A percentile compares a stretch with the other conserved stretches of the same genome.
Evolutionary conservation across 2,329 filamentous ascomycete genomes (phyloP).

Genomic region (Bipolaris gigantea): DNA sequence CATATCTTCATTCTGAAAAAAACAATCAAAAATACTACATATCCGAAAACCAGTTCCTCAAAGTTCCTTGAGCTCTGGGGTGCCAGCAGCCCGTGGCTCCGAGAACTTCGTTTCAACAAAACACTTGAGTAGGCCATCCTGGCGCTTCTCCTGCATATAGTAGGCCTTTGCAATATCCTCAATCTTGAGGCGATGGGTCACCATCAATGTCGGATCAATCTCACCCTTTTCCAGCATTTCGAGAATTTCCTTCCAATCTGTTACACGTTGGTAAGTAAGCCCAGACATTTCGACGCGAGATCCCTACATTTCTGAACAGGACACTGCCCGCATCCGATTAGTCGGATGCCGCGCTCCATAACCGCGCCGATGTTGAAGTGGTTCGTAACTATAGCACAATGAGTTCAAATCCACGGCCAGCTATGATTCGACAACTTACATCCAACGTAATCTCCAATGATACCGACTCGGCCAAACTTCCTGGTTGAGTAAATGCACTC

Average conservation of each 20-base stretch:
- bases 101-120: constrained; percentile 58
- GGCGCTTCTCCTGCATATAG: constrained; percentile 66
- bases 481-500: constrained; percentile 74
- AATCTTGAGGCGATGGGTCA: constrained; percentile 69
- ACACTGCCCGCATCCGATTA: constrained; percentile 69
- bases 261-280: not conserved
- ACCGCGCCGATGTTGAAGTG: constrained; percentile 81
- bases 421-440: constrained; percentile 26
- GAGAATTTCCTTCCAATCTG: constrained; percentile 75
- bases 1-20: no score
- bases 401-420: not conserved
- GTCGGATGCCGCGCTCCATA: constrained; percentile 80
- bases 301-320: constrained; percentile 69
- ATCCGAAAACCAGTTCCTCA: not conserved
- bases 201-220: constrained; percentile 76
- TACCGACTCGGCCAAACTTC: constrained; percentile 71
- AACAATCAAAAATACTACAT: not conserved
- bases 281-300: no score
- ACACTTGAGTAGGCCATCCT: constrained; percentile 79
- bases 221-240: constrained; percentile 65
- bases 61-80: constrained; percentile 51
- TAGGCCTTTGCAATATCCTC: constrained; percentile 55
- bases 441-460: constrained; percentile 71
- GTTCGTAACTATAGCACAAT: constrained; percentile 57
- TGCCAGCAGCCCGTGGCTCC: constrained; percentile 53